Base-by-base conservation (phyloP, 2,329 filamentous ascomycete species). In the Paracoccidioides lutzii region DNA sequence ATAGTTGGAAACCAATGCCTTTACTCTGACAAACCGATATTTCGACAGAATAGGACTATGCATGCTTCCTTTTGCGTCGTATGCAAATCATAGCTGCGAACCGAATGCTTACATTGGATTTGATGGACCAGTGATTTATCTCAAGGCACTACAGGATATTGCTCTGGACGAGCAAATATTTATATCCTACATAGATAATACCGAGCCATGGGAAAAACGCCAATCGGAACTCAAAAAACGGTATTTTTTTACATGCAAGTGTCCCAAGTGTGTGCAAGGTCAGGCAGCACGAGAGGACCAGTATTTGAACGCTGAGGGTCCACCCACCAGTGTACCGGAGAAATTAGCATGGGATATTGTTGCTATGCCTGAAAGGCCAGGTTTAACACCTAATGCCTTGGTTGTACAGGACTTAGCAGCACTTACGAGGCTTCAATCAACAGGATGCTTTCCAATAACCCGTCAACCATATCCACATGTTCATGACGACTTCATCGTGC, bases 61-160 rank as follows among this genome's bases (percentile, higher is more conserved):
- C 40, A 64, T 84, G 14, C 78, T 83, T 58, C 78, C 80, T 0
- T 70, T 75, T 15, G 71, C 78, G 2, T 73, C 78, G 33, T 68
- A 76, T 14, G 72, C 81, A 45, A 85, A 85, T 59, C 82, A 85
- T 64, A 82, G 79, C 45, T 85, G 82, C 63, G 72, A 77, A 30
- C 79, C 80, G 3, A 85, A 84, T 60, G 75, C 78, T 2, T 75
- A 75, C 35, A 73, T 82, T 15, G 73, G 78, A 10, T 82, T 83
- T 68, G 78, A 83, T 56, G 75, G 78, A 22, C 69, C 75, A 3
- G 64, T 69, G 37, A 66, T 81, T 8, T 71, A 71, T 12, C 63
- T 83, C 37, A 77, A 79, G 38, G 75, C 81, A 0, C 66, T 82
- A 1, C 69, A 68, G 10, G 71, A 75, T 0, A 81, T 85, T 58